A percentile compares a stretch with the other conserved stretches of the same genome.
Evolutionary conservation across 2,329 filamentous ascomycete species (phyloP).

Genomic region (Ceratocystis cacaofunesta): DNA sequence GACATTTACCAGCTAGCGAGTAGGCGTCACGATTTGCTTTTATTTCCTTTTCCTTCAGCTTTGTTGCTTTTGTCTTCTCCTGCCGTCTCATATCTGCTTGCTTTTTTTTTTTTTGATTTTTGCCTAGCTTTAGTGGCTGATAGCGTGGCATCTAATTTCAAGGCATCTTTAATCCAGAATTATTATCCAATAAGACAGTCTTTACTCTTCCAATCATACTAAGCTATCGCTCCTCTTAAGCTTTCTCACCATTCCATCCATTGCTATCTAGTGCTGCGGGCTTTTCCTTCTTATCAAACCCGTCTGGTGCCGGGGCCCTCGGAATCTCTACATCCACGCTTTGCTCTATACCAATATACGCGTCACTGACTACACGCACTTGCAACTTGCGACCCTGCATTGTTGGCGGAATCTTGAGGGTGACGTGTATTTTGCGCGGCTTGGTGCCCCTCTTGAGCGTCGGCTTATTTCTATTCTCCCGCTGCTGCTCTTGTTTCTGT

Average conservation of each 20-base stretch:
- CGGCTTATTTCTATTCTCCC: background rate
- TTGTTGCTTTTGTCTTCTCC: too few relatives aligned
- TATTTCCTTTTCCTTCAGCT: background rate
- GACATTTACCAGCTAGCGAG: background rate
- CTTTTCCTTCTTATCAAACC: conserved; percentile 15
- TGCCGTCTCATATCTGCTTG: too few relatives aligned
- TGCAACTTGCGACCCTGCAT: conserved; percentile 45
- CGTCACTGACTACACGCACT: conserved; percentile 69
- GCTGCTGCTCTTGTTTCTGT: background rate
- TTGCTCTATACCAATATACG: conserved; percentile 62
- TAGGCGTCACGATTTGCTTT: too few relatives aligned
- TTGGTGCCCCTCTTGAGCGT: conserved; percentile 10
- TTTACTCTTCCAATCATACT: background rate
- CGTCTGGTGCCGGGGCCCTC: conserved; percentile 26
- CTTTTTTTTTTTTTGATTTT: too few relatives aligned
- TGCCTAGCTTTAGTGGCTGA: too few relatives aligned
- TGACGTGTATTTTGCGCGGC: conserved; percentile 5
- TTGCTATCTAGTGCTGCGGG: background rate
- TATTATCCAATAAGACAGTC: too few relatives aligned
- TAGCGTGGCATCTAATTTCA: too few relatives aligned
- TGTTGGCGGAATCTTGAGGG: conserved; percentile 28
- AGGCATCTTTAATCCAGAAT: too few relatives aligned
- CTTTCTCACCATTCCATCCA: background rate
- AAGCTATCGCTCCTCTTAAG: background rate
- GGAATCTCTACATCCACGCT: conserved; percentile 38